Evolutionary conservation across 2,329 filamentous ascomycete genomes (phyloP).

Genomic region (Fonsecaea erecta): DNA sequence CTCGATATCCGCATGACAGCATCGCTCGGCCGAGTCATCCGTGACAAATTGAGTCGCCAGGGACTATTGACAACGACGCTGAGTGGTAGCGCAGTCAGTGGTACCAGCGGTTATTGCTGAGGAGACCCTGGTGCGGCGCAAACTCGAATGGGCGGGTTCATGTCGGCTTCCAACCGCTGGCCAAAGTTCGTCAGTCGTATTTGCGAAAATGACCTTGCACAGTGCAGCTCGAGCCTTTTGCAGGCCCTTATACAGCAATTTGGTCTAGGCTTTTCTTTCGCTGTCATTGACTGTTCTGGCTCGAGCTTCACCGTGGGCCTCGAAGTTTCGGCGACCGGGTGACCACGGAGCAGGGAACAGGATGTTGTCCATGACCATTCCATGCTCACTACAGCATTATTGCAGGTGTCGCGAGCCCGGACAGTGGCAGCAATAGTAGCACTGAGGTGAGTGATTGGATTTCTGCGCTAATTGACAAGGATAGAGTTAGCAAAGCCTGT

Average conservation of each 20-base stretch:
- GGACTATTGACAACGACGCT: neutral
- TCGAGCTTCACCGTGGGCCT: neutral
- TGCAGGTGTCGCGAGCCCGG: neutral
- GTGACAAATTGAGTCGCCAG: neutral
- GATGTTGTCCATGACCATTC: neutral
- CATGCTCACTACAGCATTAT: neutral
- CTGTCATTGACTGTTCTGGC: neutral
- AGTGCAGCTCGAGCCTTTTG: neutral
- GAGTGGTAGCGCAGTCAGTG: neutral
- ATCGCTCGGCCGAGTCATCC: neutral
- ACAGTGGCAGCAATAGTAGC: neutral
- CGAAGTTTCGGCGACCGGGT: neutral
- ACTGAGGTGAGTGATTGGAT: neutral
- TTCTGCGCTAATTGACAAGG: neutral
- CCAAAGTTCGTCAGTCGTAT: neutral
- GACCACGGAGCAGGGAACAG: neutral
- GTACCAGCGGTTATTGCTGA: neutral
- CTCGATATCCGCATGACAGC: neutral
- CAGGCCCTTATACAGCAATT: neutral
- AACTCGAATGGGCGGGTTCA: neutral
- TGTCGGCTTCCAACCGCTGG: neutral
- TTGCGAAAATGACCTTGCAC: neutral
- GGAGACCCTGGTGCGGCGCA: neutral
- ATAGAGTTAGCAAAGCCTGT: neutral
- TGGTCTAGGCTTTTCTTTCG: neutral